A percentile compares a stretch with the other conserved stretches of the same genome.
These are phyloP conservation scores for Coemansia sp. DNA, from an alignment of 192 early-diverging fungal species.

Conservation along the genomic window DNA sequence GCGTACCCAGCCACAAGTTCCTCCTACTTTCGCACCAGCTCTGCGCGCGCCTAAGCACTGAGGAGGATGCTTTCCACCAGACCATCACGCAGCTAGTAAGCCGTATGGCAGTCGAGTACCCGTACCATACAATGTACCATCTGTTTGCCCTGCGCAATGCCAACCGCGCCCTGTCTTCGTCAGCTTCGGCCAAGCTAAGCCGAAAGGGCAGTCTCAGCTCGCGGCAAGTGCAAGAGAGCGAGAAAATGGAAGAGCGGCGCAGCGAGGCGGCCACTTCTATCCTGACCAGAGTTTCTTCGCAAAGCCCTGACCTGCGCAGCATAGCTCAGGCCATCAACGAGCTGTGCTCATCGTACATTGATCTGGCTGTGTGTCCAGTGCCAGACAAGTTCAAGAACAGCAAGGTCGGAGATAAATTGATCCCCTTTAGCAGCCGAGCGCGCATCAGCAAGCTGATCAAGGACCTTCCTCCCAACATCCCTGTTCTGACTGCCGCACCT, in stretches of 20 bases:
- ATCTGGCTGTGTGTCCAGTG: conserved; percentile 38
- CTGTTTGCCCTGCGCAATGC: conserved; percentile 55
- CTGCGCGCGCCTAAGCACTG: conserved; percentile 50
- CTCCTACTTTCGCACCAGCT: conserved; percentile 52
- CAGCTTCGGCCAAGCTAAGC: conserved; percentile 1
- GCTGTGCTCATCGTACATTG: conserved; percentile 45
- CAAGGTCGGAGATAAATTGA: conserved; percentile 30
- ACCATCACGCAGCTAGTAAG: conserved; percentile 25
- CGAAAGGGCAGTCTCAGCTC: conserved; percentile 16
- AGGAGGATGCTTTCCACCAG: conserved; percentile 28
- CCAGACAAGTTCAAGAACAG: conserved; percentile 44
- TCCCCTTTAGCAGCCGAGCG: conserved; percentile 28
- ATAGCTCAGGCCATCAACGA: conserved; percentile 45
- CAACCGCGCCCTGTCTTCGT: conserved; percentile 26
- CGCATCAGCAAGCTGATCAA: conserved; percentile 37
- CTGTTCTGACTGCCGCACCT: conserved; percentile 40
- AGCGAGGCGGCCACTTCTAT: conserved; percentile 41
- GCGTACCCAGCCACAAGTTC: conserved; percentile 51
- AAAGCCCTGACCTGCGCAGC: conserved; percentile 20
- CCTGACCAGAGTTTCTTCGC: conserved; percentile 17
- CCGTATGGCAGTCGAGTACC: conserved; percentile 49
- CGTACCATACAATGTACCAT: conserved; percentile 45
- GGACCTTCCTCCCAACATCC: conserved; percentile 36
- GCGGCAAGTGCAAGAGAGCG: conserved; percentile 29
- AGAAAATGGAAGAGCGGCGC: conserved; percentile 49